These are phyloP conservation scores for Helenozyma rhizophorensis DNA, from an alignment of 805 yeast species.

Conservation along the genomic window DNA sequence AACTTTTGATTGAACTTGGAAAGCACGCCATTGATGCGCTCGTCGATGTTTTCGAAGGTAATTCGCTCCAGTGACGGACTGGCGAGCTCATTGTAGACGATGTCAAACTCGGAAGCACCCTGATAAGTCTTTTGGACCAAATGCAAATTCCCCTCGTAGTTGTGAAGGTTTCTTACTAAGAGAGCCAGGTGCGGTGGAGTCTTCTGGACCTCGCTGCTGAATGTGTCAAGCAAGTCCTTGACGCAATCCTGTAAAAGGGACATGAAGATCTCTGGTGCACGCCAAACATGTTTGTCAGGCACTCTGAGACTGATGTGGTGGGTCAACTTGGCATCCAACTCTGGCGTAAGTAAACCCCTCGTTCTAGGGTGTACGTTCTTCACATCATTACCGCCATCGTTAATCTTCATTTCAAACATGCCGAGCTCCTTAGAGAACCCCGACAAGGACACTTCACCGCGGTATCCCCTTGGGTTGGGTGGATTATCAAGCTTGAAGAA, in stretches of 20 bases:
- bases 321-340: slow-evolving; percentile 53
- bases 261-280: slow-evolving; percentile 69
- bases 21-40: slow-evolving; percentile 28
- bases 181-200: slow-evolving; percentile 47
- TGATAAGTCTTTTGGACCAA: slow-evolving; percentile 69
- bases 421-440: slow-evolving; percentile 62
- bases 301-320: slow-evolving; percentile 67
- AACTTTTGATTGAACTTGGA: slow-evolving; percentile 51
- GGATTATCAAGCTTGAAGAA: slow-evolving; percentile 17
- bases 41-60: slow-evolving; percentile 30
- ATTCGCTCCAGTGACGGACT: slow-evolving; percentile 38
- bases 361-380: slow-evolving; percentile 39
- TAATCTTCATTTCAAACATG: slow-evolving; percentile 55
- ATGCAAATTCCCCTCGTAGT: slow-evolving; percentile 73
- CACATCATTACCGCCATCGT: slow-evolving; percentile 44
- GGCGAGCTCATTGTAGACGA: slow-evolving; percentile 50
- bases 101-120: slow-evolving; percentile 73
- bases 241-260: slow-evolving; percentile 69
- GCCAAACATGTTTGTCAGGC: slow-evolving; percentile 73
- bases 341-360: slow-evolving; percentile 26
- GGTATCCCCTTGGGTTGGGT: slow-evolving; percentile 23
- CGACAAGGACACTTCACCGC: slow-evolving; percentile 37
- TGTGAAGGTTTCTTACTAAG: slow-evolving; percentile 53
- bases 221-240: slow-evolving; percentile 34
- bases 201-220: slow-evolving; percentile 12